Conservation (phyloP, 495 filamentous ascomycete species). For the Rhypophila decipiens region DNA sequence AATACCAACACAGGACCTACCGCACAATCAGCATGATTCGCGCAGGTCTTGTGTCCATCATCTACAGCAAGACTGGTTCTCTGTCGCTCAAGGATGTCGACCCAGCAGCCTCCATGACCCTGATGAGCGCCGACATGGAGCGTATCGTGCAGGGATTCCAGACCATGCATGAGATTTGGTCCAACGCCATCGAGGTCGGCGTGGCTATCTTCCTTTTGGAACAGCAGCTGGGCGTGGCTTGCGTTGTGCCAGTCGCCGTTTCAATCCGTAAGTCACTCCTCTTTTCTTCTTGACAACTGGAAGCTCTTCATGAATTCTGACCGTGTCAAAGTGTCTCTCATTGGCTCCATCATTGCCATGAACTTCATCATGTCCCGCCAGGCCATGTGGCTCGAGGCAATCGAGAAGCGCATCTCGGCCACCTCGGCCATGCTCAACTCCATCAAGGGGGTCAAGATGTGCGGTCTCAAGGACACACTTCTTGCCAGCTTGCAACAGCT, state of each 20-base stretch:
- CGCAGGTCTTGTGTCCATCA: conserved; percentile 49
- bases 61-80: conserved; percentile 49
- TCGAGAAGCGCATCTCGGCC: conserved; percentile 45
- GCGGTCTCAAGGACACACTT: conserved; percentile 43
- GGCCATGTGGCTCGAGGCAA: conserved; percentile 45
- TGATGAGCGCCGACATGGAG: conserved; percentile 52
- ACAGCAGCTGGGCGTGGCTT: conserved; percentile 46
- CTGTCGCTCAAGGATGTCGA: conserved; percentile 40
- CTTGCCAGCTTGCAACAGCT: conserved; percentile 44
- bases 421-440: conserved; percentile 50
- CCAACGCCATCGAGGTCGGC: not conserved
- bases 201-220: conserved; percentile 48
- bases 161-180: conserved; percentile 37
- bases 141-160: conserved; percentile 31
- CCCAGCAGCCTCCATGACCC: conserved; percentile 49
- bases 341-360: conserved; percentile 27
- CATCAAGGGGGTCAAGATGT: conserved; percentile 60
- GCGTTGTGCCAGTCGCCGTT: conserved; percentile 47
- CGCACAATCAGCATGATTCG: conserved; percentile 57
- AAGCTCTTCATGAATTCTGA: not conserved
- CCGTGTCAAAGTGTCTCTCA: conserved; percentile 12
- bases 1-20: conserved; percentile 53
- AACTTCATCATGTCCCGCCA: conserved; percentile 44
- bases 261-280: conserved; percentile 32
- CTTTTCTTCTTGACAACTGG: not conserved